Evolutionary conservation across 2,329 filamentous ascomycete species (phyloP).

Genomic region (Penicillium nordicum): DNA sequence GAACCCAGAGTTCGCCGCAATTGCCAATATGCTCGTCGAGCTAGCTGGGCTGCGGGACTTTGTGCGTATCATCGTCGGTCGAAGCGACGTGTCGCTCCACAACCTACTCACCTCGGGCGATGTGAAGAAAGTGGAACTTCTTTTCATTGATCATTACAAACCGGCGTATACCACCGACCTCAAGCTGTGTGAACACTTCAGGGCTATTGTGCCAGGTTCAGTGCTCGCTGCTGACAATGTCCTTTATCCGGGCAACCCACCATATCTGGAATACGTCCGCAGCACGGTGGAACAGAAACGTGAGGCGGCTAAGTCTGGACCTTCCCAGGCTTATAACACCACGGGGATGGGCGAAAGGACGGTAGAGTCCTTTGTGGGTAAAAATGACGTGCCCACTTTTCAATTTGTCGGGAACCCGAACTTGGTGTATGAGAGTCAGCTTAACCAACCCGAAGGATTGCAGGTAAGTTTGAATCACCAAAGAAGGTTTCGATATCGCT

Average conservation of each 20-base stretch:
- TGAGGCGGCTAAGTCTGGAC: conserved; percentile 28
- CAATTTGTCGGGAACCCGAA: conserved; percentile 55
- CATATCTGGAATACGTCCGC: conserved; percentile 61
- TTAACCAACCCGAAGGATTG: conserved; percentile 38
- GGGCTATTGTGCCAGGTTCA: conserved; percentile 57
- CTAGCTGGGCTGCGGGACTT: conserved; percentile 69
- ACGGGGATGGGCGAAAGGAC: conserved; percentile 15
- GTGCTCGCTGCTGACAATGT: conserved; percentile 45
- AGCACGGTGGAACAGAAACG: conserved; percentile 61
- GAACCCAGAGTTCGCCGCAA: conserved; percentile 69
- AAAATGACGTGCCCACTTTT: conserved; percentile 18
- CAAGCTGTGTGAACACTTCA: conserved; percentile 70
- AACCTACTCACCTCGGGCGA: conserved; percentile 54
- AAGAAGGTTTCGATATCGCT: neutral
- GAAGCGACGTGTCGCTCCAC: conserved; percentile 63
- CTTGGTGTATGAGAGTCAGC: conserved; percentile 61
- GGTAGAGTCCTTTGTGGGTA: conserved; percentile 20
- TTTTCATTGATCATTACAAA: conserved; percentile 80
- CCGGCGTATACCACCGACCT: conserved; percentile 69
- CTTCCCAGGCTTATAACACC: conserved; percentile 14
- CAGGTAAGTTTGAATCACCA: conserved; percentile 17
- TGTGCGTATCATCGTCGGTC: conserved; percentile 67
- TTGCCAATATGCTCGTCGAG: conserved; percentile 66
- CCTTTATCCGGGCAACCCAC: conserved; percentile 43
- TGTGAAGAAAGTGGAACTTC: conserved; percentile 57